Base-by-base conservation (phyloP, 345 rosid species). In the Erysimum cheiranthoides region DNA sequence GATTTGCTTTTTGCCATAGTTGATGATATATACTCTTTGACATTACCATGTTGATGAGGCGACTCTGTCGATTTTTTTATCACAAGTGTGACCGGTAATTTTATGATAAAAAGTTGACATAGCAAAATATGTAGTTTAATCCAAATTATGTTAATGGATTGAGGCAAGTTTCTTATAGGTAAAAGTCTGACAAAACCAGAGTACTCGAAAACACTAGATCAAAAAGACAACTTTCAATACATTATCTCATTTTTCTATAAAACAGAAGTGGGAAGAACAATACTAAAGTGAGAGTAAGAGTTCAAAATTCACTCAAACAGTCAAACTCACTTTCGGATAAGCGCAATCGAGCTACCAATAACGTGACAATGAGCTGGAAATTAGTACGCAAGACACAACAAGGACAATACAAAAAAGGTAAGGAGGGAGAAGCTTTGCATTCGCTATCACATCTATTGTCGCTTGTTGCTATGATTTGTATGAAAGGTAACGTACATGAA, bases 311-410 rank as follows among this genome's bases (percentile, higher is more conserved):
- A 53, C 50, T 38, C 7, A 25, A 38, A 39, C 27, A 53, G 38
- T 38, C 7, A 25, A 38, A 39, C 32, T 36, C 69, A 16, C 52
- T 25, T 61, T 72, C 10, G 49, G 69, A 61, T 72, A 39, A 72
- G 69, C 31, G 42, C 6, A 40, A 50, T 61, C 50, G 51, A 71
- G 58, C 68, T 60, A 71, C 38, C 12, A 60, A 21, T 21, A 21
- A 71, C 49, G 43, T 71, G 60, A 47, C 59, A 71, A 60, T 71
- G 75, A 60, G 67, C 67, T 71, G 67, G 58, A 34, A 47, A 32
- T 35, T 47, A 16, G 53, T 42, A 56, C 53, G 9, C 42, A 56
- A 56, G 39, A 31, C 36, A 51, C 71, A 67, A 67, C 72, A 52
- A 67, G 36, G 61, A 56, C 42, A 69, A 30, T 30, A 42, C 64